Evolutionary conservation across 2,329 filamentous ascomycete species (phyloP).

Genomic region (Penicillium sp.): DNA sequence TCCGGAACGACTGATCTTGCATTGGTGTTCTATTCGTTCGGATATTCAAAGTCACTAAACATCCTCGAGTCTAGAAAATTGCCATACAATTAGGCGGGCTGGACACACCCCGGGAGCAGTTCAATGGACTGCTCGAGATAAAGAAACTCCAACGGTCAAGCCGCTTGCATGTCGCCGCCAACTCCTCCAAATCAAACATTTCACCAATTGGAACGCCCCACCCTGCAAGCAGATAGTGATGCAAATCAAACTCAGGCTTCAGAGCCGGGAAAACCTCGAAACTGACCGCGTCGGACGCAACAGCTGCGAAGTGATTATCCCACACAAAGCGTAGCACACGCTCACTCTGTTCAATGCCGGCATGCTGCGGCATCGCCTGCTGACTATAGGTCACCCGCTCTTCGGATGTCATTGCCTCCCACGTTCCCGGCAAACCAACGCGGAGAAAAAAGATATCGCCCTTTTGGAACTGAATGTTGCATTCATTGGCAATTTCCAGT

Average conservation of each 20-base stretch:
- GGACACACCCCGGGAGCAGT: constrained; percentile 41
- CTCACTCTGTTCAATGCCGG: constrained; percentile 42
- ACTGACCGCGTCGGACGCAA: constrained; percentile 61
- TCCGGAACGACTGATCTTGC: no score
- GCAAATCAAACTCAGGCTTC: constrained; percentile 36
- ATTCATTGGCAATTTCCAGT: constrained; percentile 36
- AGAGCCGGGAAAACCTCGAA: constrained; percentile 55
- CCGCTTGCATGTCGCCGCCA: constrained; percentile 35
- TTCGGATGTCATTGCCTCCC: constrained; percentile 32
- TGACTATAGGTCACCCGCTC: constrained; percentile 33
- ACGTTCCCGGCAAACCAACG: constrained; percentile 38
- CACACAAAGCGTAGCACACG: constrained; percentile 59
- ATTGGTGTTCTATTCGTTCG: no score
- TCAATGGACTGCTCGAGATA: constrained; percentile 43
- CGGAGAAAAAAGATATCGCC: constrained; percentile 45
- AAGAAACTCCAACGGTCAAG: constrained; percentile 42
- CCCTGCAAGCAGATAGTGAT: constrained; percentile 39
- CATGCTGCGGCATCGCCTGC: constrained; percentile 35
- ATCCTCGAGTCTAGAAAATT: constrained; percentile 35
- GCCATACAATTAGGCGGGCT: constrained; percentile 48
- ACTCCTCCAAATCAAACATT: constrained; percentile 43
- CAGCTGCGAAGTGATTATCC: constrained; percentile 61
- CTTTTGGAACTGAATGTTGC: constrained; percentile 36
- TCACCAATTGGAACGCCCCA: constrained; percentile 44
- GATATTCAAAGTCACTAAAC: no score